Evolutionary conservation across 345 rosid species (phyloP), one percentile per base, ranked within the genome.

Genomic region (Gossypium mustelinum): DNA sequence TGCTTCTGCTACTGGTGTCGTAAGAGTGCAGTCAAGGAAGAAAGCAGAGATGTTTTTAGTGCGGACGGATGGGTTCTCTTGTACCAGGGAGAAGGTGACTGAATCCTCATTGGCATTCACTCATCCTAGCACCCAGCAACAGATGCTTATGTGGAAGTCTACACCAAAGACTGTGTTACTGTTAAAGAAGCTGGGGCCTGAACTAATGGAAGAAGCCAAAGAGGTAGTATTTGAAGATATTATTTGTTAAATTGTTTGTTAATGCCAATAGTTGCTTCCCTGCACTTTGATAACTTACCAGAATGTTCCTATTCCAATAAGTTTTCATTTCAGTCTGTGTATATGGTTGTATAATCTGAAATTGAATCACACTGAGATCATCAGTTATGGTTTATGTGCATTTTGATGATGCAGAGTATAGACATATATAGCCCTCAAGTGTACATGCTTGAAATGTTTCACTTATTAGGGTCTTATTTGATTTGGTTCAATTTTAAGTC

Each of bases 61-160:
- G 55, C 87, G 98, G 72, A 94, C 98, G 50, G 98, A 94, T 83
- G 98, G 98, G 75, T 87, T 94, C 82, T 94, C 98, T 76, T 94
- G 98, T 86, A 81, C 86, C 44, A 86, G 98, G 81, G 98, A 94
- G 84, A 93, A 91, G 78, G 98, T 92, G 48, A 94, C 98, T 48
- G 98, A 92, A 82, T 87, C 97, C 59, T 92, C 98, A 58, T 82
- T 92, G 89, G 98, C 98, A 56, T 94, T 94, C 84, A 89, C 97
- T 73, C 98, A 94, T 83, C 98, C 98, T 34, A 94, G 98, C 80
- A 94, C 98, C 51, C 98, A 92, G 84, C 98, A 94, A 73, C 98
- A 92, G 89, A 94, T 94, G 98, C 98, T 94, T 78, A 89, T 94
- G 89, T 94, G 98, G 98, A 94, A 94, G 84, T 76, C 97, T 73